phyloP scores from a whole-genome alignment of 768 basidiomycete species.

The Clitopilus passeckerianus region DNA sequence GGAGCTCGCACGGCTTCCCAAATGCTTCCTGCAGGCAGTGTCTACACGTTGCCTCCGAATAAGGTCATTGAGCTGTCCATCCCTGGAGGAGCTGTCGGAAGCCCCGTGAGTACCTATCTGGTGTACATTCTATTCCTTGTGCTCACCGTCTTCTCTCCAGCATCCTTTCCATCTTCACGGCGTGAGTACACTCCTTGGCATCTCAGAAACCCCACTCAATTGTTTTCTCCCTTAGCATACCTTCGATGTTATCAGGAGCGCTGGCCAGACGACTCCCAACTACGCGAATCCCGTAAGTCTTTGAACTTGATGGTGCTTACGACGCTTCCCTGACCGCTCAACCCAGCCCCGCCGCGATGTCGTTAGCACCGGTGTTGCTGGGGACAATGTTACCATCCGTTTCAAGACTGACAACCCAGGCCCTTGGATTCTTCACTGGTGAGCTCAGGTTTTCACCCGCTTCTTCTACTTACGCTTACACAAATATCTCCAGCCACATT shows the following conservation, averaged over 20 bases:
- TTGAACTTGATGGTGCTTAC: not conserved
- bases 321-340: not conserved
- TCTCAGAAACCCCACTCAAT: not conserved
- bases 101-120: slow-evolving; percentile 19
- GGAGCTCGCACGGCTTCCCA: slow-evolving; percentile 34
- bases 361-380: slow-evolving; percentile 27
- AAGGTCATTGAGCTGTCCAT: slow-evolving; percentile 43
- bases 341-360: slow-evolving; percentile 44
- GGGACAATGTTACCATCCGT: slow-evolving; percentile 30
- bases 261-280: slow-evolving; percentile 25
- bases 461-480: not conserved
- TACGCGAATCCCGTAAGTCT: slow-evolving; percentile 33
- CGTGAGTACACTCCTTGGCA: slow-evolving; percentile 10
- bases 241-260: slow-evolving; percentile 33
- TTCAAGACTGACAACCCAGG: slow-evolving; percentile 35
- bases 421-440: slow-evolving; percentile 15
- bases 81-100: slow-evolving; percentile 20
- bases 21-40: slow-evolving; percentile 32
- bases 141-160: slow-evolving; percentile 3
- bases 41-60: slow-evolving; percentile 39
- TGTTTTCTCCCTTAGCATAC: slow-evolving; percentile 17
- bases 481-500: slow-evolving; percentile 17
- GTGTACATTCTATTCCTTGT: slow-evolving; percentile 2
- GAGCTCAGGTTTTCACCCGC: not conserved
- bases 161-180: slow-evolving; percentile 28